Conservation (phyloP, 352 stramenopile genomes). For the Lagenidium sp. region DNA sequence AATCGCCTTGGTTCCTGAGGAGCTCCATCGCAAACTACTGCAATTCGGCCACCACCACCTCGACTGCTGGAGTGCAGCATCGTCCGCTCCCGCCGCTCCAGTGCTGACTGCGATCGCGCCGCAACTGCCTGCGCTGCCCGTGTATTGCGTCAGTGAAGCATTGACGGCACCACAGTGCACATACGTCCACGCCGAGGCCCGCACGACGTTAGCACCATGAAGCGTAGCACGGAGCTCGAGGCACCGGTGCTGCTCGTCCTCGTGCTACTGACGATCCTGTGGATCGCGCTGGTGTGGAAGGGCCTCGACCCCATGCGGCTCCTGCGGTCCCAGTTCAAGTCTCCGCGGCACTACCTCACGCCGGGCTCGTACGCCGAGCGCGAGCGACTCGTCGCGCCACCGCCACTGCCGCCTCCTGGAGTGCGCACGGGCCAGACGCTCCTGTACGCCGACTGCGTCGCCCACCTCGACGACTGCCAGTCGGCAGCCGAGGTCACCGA, state of each 20-base stretch:
- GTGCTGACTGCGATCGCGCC: no score
- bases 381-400: conserved; percentile 29
- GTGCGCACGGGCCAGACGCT: conserved; percentile 41
- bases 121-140: no score
- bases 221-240: conserved; percentile 29
- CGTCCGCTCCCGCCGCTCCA: no score
- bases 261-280: conserved; percentile 29
- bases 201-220: conserved; percentile 14
- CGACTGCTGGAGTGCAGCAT: no score
- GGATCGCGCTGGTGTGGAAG: conserved; percentile 34
- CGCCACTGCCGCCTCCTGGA: conserved; percentile 10
- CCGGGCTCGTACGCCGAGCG: conserved; percentile 36
- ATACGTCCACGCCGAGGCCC: no score
- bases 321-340: conserved; percentile 51
- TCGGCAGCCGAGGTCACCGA: conserved; percentile 41
- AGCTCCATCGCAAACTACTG: no score
- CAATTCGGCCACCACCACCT: no score
- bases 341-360: conserved; percentile 28
- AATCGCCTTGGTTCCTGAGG: no score
- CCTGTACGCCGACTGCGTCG: conserved; percentile 64
- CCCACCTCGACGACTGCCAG: conserved; percentile 24
- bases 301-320: conserved; percentile 53
- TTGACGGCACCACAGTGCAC: no score
- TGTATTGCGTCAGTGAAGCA: no score
- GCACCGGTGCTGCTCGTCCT: conserved; percentile 31